These are phyloP conservation scores for Trichosporon faecale DNA, from an alignment of 1,284 basidiomycete genomes.

Conservation along the genomic window DNA sequence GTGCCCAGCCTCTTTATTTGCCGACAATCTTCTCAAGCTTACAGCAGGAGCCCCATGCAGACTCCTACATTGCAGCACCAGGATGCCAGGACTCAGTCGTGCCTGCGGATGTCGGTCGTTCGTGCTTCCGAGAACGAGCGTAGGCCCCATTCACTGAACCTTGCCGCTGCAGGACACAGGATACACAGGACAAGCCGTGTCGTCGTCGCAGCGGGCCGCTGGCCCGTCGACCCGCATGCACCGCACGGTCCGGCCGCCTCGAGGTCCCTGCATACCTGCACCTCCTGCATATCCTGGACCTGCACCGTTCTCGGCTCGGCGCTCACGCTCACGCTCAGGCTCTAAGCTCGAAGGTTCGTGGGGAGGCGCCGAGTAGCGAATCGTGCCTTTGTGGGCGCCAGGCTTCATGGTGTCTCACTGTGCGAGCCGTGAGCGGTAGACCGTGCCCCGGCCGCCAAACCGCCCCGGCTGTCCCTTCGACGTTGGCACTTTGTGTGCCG, in stretches of 20 bases:
- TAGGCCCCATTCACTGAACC: not conserved
- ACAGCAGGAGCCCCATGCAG: not conserved
- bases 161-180: not conserved
- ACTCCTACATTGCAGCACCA: not conserved
- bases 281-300: no score
- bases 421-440: not conserved
- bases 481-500: not conserved
- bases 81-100: not conserved
- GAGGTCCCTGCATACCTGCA: not conserved
- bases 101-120: not conserved
- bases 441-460: no score
- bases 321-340: no score
- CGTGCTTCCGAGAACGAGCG: not conserved
- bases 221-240: not conserved
- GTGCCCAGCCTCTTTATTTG: not conserved
- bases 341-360: not conserved
- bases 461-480: no score
- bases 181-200: no score
- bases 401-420: not conserved
- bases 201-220: no score
- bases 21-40: constrained; percentile 1
- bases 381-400: not conserved
- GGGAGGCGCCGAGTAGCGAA: not conserved
- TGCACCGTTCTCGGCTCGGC: no score
- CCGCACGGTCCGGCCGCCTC: not conserved